A percentile compares a stretch with the other conserved stretches of the same genome.
phyloP scores from a whole-genome alignment of 441 rosid genomes.

The Populus hybrid region DNA sequence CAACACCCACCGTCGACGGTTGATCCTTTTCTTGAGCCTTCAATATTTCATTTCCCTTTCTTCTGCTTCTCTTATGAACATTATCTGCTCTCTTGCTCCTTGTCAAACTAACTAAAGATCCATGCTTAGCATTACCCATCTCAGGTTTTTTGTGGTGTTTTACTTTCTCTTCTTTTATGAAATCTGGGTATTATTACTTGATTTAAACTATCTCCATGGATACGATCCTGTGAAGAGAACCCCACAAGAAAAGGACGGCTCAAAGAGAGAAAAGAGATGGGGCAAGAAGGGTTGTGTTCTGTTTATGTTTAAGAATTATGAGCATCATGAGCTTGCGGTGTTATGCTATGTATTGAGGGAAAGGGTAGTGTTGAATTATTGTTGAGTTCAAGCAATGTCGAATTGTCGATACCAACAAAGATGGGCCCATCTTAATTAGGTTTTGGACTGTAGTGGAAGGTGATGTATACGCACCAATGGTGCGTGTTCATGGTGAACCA shows the following conservation, averaged over 20 bases:
- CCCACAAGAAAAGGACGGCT: conserved; percentile 10
- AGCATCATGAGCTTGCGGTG: not conserved
- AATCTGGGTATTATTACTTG: conserved; percentile 21
- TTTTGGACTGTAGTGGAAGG: conserved; percentile 14
- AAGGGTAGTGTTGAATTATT: conserved; percentile 24
- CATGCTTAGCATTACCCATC: conserved; percentile 21
- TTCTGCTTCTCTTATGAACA: conserved; percentile 10
- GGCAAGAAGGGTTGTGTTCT: conserved; percentile 10
- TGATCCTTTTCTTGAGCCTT: not conserved
- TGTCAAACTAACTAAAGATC: conserved; percentile 24
- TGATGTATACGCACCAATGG: not conserved
- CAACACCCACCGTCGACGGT: conserved; percentile 3
- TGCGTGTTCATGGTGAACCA: not conserved
- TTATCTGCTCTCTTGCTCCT: not conserved
- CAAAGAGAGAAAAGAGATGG: not conserved
- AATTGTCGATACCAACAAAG: conserved; percentile 39
- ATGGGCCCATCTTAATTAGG: conserved; percentile 29
- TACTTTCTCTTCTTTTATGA: not conserved
- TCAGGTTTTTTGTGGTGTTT: conserved; percentile 8
- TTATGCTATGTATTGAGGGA: not conserved
- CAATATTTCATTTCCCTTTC: conserved; percentile 21
- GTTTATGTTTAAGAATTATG: too few species aligned
- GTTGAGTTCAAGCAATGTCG: conserved; percentile 33
- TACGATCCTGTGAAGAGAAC: conserved; percentile 1
- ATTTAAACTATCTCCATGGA: conserved; percentile 36